Conservation (phyloP, 1,139 yeast species). For the Saccharomycopsis hybrid region DNA sequence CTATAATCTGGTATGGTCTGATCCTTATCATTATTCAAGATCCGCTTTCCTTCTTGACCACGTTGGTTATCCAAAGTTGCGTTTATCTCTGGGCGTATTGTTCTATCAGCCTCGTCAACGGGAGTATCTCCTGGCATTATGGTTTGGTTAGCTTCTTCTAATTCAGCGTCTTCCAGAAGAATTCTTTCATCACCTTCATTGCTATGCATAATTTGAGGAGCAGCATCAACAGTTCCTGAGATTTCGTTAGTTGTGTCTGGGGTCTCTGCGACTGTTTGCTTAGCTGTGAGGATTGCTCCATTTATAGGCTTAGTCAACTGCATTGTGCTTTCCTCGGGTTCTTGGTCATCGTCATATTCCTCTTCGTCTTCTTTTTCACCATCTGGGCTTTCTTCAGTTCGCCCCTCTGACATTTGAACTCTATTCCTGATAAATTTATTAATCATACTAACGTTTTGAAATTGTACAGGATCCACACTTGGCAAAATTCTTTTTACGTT, state of each 20-base stretch:
- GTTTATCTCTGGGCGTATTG: too few species aligned
- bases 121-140: slow-evolving; percentile 2
- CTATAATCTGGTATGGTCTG: too few species aligned
- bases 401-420: not conserved
- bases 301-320: slow-evolving; percentile 12
- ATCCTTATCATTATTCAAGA: not conserved
- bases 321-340: slow-evolving; percentile 10
- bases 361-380: slow-evolving; percentile 1
- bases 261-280: not conserved
- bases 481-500: not conserved
- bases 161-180: not conserved
- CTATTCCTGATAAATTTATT: not conserved
- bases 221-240: not conserved
- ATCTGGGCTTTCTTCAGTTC: not conserved
- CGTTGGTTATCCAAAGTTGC: not conserved
- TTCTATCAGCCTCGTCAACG: not conserved
- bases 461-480: not conserved
- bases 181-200: slow-evolving; percentile 8
- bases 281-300: not conserved
- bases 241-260: not conserved
- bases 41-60: not conserved
- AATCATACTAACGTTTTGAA: not conserved
- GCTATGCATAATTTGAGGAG: slow-evolving; percentile 14
- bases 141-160: slow-evolving; percentile 6
- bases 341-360: slow-evolving; percentile 1